phyloP scores from a whole-genome alignment of 306 rosid species.

The Casuarina cunninghamiana region DNA sequence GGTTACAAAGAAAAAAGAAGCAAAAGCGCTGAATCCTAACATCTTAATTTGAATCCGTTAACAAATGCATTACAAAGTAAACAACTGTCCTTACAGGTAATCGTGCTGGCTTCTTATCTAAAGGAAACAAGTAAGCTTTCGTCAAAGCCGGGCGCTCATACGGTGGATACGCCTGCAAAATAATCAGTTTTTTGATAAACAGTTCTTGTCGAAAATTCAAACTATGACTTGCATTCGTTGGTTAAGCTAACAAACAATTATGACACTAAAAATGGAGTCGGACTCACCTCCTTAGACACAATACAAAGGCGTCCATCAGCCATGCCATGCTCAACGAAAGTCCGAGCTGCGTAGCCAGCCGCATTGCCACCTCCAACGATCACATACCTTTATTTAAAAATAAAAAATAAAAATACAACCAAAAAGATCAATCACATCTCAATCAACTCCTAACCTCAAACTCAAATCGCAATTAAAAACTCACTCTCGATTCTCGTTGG shows the following conservation, averaged over 20 bases:
- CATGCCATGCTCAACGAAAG: constrained; percentile 89
- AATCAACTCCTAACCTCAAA: neutral
- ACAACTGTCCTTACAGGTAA: constrained; percentile 65
- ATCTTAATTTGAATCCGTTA: neutral
- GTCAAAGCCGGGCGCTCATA: constrained; percentile 97
- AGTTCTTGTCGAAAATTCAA: neutral
- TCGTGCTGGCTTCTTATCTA: constrained; percentile 88
- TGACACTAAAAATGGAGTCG: too few species aligned
- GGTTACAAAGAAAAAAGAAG: neutral
- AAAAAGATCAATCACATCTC: neutral
- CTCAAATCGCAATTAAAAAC: constrained; percentile 11
- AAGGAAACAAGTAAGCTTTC: constrained; percentile 80
- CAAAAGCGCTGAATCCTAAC: neutral
- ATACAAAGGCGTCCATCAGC: constrained; percentile 96
- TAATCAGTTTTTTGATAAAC: neutral
- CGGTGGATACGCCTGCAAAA: constrained; percentile 73
- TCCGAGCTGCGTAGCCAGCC: constrained; percentile 92
- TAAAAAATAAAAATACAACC: neutral
- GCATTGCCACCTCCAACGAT: constrained; percentile 97
- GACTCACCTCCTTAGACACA: constrained; percentile 79
- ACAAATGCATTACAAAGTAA: neutral
- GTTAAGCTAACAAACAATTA: neutral
- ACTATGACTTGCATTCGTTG: neutral
- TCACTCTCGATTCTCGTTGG: constrained; percentile 79
- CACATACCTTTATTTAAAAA: constrained; percentile 57